phyloP scores from a whole-genome alignment of 371 early-diverging fungal species.

The Saksenaea vasiformis region DNA sequence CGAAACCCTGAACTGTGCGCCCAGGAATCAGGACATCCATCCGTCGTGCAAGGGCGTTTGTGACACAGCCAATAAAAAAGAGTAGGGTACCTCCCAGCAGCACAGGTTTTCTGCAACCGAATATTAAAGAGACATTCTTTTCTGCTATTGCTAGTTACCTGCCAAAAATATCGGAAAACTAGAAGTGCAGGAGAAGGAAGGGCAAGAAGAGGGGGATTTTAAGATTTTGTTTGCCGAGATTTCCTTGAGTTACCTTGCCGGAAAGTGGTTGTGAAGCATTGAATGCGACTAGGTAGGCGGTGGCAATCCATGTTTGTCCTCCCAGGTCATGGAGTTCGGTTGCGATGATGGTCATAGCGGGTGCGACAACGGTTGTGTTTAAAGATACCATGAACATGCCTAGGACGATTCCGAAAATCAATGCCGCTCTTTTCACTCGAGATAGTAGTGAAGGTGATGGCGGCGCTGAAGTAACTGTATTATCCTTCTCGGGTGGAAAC shows the following conservation, averaged over 20 bases:
- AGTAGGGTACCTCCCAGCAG: slow-evolving; percentile 46
- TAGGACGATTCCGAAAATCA: slow-evolving; percentile 33
- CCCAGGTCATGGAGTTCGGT: slow-evolving; percentile 18
- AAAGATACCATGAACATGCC: slow-evolving; percentile 76
- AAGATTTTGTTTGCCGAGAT: neutral
- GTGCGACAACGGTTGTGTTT: slow-evolving; percentile 79
- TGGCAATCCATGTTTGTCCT: slow-evolving; percentile 21
- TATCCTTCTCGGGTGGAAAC: too few relatives aligned
- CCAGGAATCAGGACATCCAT: slow-evolving; percentile 68
- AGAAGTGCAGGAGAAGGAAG: neutral
- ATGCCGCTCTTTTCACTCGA: neutral
- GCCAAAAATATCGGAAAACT: slow-evolving; percentile 29
- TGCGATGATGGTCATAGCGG: slow-evolving; percentile 21
- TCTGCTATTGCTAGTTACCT: slow-evolving; percentile 2
- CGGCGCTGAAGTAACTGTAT: too few relatives aligned
- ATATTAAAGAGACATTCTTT: slow-evolving; percentile 12
- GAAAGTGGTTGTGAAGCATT: slow-evolving; percentile 58
- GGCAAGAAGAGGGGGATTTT: neutral
- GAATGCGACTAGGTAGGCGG: slow-evolving; percentile 54
- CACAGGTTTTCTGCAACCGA: slow-evolving; percentile 50
- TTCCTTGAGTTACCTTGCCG: slow-evolving; percentile 49
- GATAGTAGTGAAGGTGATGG: too few relatives aligned
- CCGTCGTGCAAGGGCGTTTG: slow-evolving; percentile 52
- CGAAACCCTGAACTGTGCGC: slow-evolving; percentile 73
- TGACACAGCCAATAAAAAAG: slow-evolving; percentile 57